Base-by-base conservation (phyloP, 148 eudicot species). In the Silene uniflora region DNA sequence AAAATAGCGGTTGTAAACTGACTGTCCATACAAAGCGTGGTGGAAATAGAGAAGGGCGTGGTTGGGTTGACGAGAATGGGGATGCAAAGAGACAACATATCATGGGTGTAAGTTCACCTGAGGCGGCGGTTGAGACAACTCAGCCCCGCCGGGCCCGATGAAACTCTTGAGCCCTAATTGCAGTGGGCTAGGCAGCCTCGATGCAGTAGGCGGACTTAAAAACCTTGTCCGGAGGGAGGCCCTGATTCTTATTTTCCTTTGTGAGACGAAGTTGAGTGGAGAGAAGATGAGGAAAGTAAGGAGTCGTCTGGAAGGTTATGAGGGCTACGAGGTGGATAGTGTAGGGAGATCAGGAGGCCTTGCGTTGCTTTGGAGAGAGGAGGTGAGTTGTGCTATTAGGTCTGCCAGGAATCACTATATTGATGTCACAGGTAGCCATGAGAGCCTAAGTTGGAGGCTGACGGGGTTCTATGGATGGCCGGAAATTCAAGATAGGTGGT, bases 381-480 rank as follows among this genome's bases (percentile, higher is more conserved):
- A 58, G 19, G 17, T 58, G 4, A 58, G 0, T 0, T 14, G 17
- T 8, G 0, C 21, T n/a, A 1, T 58, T 42, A 8, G 32, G 0
- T 42, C 54, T 0, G 2, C 25, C 1, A 7, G 27, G 0, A 3
- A 14, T 0, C 72, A 69, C 18, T 46, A 46, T 47, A 21, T 69
- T 1, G 72, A 69, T 69, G 56, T 1, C 10, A 21, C 5, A 6
- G 46, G 0, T 29, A 46, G 0, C 1, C n/a, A 3, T 27, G 58
- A 46, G 24, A 25, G 10, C 0, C 0, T 1, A 0, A 52, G 3
- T 2, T 69, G 72, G 72, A 6, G 72, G 1, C 1, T 35, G n/a
- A 69, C 72, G 4, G 27, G 56, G n/a, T 46, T 69, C 13, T 69
- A 69, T 19, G 72, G 72, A 1, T 69, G 72, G 72, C 72, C 72